Evolutionary conservation across 2,329 filamentous ascomycete genomes (phyloP).

Genomic region (Didymella segeticola): DNA sequence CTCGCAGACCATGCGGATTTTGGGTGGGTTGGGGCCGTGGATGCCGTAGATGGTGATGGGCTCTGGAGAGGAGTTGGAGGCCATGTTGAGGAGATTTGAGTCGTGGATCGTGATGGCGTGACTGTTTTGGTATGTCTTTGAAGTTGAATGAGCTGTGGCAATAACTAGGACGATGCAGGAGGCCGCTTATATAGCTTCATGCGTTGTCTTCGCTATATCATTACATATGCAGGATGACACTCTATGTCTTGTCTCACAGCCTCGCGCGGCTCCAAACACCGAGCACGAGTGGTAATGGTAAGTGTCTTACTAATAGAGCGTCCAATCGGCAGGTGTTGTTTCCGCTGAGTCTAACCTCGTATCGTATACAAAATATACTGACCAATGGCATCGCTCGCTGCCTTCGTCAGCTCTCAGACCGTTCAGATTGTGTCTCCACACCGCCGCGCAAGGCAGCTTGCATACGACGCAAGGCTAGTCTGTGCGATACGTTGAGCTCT

Average conservation of each 20-base stretch:
- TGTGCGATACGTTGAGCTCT: neutral
- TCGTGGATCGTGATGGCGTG: too few relatives aligned
- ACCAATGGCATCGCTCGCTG: neutral
- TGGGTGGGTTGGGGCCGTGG: conserved; percentile 51
- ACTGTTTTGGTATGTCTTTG: neutral
- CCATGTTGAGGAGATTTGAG: conserved; percentile 3
- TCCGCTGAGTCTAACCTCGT: neutral
- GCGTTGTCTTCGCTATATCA: neutral
- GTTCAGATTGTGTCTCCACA: neutral
- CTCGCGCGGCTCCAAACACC: neutral
- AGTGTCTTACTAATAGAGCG: neutral
- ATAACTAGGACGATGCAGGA: neutral
- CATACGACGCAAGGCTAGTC: neutral
- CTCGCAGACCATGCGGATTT: conserved; percentile 55
- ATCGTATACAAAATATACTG: neutral
- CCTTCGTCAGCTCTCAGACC: neutral
- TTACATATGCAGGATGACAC: neutral
- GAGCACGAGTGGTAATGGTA: neutral
- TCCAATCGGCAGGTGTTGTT: neutral
- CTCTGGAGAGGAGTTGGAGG: conserved; percentile 19
- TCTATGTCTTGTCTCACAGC: neutral
- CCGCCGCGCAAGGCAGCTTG: neutral
- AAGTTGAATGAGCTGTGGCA: neutral
- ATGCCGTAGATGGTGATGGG: conserved; percentile 34
- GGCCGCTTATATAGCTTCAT: neutral